Evolutionary conservation across 2,329 filamentous ascomycete species (phyloP).

Genomic region (Trichoderma sp.): DNA sequence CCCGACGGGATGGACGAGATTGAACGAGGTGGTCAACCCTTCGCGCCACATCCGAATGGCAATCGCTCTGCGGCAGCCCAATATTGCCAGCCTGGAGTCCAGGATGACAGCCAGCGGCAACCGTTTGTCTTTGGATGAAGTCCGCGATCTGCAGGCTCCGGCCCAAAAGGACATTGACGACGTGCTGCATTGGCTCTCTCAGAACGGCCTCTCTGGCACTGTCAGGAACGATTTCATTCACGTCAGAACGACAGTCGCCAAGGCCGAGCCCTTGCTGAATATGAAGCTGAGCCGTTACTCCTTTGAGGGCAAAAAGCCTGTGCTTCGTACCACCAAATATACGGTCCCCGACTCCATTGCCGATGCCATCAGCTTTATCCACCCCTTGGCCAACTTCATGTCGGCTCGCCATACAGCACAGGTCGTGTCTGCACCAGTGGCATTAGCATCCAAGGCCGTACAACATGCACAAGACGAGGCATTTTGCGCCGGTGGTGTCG

Average conservation of each 20-base stretch:
- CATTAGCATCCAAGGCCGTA: background rate
- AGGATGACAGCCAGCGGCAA: constrained; percentile 34
- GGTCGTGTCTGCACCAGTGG: constrained; percentile 11
- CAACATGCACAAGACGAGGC: background rate
- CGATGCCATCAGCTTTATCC: constrained; percentile 50
- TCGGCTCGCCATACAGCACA: constrained; percentile 42
- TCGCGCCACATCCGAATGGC: constrained; percentile 38
- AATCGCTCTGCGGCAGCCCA: constrained; percentile 41
- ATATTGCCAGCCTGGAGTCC: constrained; percentile 36
- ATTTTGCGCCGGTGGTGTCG: constrained; percentile 34
- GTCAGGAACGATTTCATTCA: constrained; percentile 48
- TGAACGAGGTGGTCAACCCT: constrained; percentile 34
- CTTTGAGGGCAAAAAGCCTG: constrained; percentile 43
- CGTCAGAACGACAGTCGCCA: constrained; percentile 46
- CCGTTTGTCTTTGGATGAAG: constrained; percentile 44
- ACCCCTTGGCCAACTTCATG: constrained; percentile 56
- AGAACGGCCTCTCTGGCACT: constrained; percentile 43
- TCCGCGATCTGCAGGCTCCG: constrained; percentile 44
- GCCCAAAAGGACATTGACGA: constrained; percentile 40
- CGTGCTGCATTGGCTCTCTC: constrained; percentile 49
- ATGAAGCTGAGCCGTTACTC: constrained; percentile 49
- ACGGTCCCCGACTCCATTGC: constrained; percentile 47
- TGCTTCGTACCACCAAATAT: constrained; percentile 52
- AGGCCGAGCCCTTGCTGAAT: constrained; percentile 47
- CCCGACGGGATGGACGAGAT: constrained; percentile 40